A percentile compares a stretch with the other conserved stretches of the same genome.
Conservation (phyloP, 1,284 basidiomycete species). For the Moesziomyces antarcticus region DNA sequence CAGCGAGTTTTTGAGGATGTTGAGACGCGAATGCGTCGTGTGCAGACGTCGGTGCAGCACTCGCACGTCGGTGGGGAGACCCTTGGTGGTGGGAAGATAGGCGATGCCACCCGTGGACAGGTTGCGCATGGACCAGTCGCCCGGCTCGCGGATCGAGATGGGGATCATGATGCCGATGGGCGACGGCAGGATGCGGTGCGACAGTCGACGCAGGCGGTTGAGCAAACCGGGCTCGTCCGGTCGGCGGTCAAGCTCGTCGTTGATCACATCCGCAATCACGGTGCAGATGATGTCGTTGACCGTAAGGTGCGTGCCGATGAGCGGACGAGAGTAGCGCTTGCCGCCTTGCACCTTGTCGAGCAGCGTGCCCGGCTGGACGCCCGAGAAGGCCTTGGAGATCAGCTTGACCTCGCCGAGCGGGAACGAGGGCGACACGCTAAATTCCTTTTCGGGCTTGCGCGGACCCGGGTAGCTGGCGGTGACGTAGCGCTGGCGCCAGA, state of each 20-base stretch:
- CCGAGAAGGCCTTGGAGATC: conserved; percentile 64
- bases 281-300: conserved; percentile 65
- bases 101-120: conserved; percentile 61
- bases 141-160: conserved; percentile 61
- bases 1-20: conserved; percentile 56
- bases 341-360: conserved; percentile 44
- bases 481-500: conserved; percentile 57
- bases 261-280: conserved; percentile 59
- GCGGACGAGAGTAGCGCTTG: conserved; percentile 25
- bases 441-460: conserved; percentile 53
- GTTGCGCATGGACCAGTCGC: conserved; percentile 62
- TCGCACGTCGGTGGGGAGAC: conserved; percentile 20
- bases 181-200: conserved; percentile 46
- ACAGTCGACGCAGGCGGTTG: conserved; percentile 21
- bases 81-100: conserved; percentile 52
- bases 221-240: conserved; percentile 23
- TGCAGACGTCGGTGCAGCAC: conserved; percentile 58
- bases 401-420: conserved; percentile 60
- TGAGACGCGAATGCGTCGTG: conserved; percentile 46
- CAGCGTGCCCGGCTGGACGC: conserved; percentile 50
- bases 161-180: conserved; percentile 60
- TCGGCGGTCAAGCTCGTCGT: conserved; percentile 46
- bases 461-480: conserved; percentile 48
- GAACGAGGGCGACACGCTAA: conserved; percentile 35
- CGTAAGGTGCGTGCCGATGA: conserved; percentile 58